Conservation (phyloP, 2,329 filamentous ascomycete species). For the Oidium heveae region DNA sequence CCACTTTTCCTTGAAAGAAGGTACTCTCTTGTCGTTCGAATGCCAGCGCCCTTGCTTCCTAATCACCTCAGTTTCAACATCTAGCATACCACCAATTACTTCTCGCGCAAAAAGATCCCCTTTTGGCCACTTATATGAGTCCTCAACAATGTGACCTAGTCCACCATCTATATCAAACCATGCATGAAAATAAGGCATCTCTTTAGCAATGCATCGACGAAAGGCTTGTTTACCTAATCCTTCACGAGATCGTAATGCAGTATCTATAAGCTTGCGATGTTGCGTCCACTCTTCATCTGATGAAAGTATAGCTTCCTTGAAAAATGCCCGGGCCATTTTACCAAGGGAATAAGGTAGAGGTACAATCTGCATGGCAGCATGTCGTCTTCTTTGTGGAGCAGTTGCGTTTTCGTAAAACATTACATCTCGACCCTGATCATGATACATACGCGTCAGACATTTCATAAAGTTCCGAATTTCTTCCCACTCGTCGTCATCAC, state of each 20-base stretch:
- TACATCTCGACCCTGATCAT: slow-evolving; percentile 74
- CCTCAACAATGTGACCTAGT: slow-evolving; percentile 77
- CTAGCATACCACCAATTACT: slow-evolving; percentile 77
- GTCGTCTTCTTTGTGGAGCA: slow-evolving; percentile 46
- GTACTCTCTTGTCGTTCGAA: slow-evolving; percentile 34
- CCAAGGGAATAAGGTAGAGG: slow-evolving; percentile 82
- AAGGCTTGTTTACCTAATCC: slow-evolving; percentile 64
- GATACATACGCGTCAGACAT: slow-evolving; percentile 75
- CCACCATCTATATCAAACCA: slow-evolving; percentile 91
- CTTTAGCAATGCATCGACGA: slow-evolving; percentile 58
- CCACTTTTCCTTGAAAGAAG: slow-evolving; percentile 66
- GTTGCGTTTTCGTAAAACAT: slow-evolving; percentile 97
- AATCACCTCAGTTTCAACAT: slow-evolving; percentile 54
- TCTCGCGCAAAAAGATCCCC: slow-evolving; percentile 87
- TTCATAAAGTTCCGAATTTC: slow-evolving; percentile 99
- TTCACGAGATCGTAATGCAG: slow-evolving; percentile 34
- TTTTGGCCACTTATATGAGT: slow-evolving; percentile 59
- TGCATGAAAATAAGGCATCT: slow-evolving; percentile 96
- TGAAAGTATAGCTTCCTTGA: slow-evolving; percentile 75
- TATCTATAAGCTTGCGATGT: slow-evolving; percentile 87
- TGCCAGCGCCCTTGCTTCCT: slow-evolving; percentile 80
- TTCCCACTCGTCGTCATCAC: slow-evolving; percentile 98
- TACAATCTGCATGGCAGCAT: slow-evolving; percentile 66
- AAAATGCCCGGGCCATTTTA: slow-evolving; percentile 79
- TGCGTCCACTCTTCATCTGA: slow-evolving; percentile 87